Conservation (phyloP, 2,329 filamentous ascomycete genomes). For the Colletotrichum graminicola region DNA sequence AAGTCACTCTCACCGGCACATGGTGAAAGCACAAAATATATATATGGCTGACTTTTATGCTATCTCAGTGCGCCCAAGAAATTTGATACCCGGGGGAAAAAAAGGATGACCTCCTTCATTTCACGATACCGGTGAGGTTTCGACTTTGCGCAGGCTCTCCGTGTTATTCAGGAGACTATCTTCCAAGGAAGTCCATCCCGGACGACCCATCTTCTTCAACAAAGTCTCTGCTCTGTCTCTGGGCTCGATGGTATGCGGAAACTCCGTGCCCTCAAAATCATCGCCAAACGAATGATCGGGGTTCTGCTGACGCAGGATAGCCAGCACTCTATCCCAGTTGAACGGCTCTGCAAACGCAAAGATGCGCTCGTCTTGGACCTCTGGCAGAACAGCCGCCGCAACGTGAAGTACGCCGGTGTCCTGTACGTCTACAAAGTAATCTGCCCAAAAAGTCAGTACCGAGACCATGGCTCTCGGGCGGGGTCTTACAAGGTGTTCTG, state of each 20-base stretch:
- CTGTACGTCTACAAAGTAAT: conserved; percentile 59
- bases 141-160: background rate
- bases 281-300: conserved; percentile 42
- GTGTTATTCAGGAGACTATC: background rate
- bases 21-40: background rate
- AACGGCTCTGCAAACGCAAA: conserved; percentile 64
- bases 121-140: background rate
- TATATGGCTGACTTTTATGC: background rate
- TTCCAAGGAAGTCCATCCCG: conserved; percentile 2
- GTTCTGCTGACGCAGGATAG: conserved; percentile 43
- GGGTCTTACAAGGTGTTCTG: conserved; percentile 1
- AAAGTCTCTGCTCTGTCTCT: background rate
- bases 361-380: conserved; percentile 62
- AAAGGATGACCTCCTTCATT: too few relatives aligned
- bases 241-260: background rate
- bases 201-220: background rate
- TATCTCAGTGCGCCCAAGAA: background rate
- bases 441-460: conserved; percentile 54
- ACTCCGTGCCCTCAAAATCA: conserved; percentile 43
- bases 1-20: too few relatives aligned
- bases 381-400: conserved; percentile 60
- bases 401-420: conserved; percentile 65
- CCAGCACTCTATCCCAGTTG: conserved; percentile 58
- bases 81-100: background rate
- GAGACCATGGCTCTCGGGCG: conserved; percentile 48